phyloP scores from a whole-genome alignment of 495 filamentous ascomycete species.

The Lophium mytilinum region DNA sequence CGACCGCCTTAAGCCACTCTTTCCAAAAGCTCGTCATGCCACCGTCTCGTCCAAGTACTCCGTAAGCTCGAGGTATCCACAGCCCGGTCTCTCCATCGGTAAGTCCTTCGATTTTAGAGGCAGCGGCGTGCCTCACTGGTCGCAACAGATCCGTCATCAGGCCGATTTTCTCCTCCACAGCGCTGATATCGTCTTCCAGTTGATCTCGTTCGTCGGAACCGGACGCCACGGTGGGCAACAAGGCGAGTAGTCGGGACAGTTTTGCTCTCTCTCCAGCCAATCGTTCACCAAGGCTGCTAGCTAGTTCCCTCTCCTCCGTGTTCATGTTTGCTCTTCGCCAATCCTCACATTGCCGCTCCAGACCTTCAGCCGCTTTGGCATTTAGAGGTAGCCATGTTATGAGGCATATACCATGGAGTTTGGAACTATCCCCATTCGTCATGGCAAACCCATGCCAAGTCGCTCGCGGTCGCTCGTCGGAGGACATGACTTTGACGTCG shows the following conservation, averaged over 20 bases:
- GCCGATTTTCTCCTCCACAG: constrained; percentile 92
- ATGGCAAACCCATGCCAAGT: constrained; percentile 99
- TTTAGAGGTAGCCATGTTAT: constrained; percentile 90
- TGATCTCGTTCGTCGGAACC: constrained; percentile 72
- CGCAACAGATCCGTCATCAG: constrained; percentile 93
- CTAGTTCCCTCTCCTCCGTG: constrained; percentile 87
- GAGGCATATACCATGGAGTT: constrained; percentile 83
- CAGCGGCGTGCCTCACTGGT: constrained; percentile 86
- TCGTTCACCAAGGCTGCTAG: constrained; percentile 83
- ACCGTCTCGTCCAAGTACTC: constrained; percentile 79
- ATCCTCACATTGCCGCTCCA: constrained; percentile 86
- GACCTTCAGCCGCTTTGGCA: constrained; percentile 68
- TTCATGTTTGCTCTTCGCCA: constrained; percentile 96
- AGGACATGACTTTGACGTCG: constrained; percentile 92
- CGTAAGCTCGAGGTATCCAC: constrained; percentile 92
- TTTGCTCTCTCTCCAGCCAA: constrained; percentile 85
- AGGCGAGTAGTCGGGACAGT: constrained; percentile 75
- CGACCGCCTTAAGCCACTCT: constrained; percentile 88
- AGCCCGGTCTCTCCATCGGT: constrained; percentile 94
- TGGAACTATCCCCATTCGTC: constrained; percentile 86
- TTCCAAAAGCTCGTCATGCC: constrained; percentile 93
- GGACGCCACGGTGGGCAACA: constrained; percentile 68
- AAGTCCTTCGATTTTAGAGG: constrained; percentile 92
- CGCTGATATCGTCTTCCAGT: constrained; percentile 88
- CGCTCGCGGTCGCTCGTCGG: constrained; percentile 82